Evolutionary conservation across 768 basidiomycete genomes (phyloP).

Genomic region (Mrakia gelida): DNA sequence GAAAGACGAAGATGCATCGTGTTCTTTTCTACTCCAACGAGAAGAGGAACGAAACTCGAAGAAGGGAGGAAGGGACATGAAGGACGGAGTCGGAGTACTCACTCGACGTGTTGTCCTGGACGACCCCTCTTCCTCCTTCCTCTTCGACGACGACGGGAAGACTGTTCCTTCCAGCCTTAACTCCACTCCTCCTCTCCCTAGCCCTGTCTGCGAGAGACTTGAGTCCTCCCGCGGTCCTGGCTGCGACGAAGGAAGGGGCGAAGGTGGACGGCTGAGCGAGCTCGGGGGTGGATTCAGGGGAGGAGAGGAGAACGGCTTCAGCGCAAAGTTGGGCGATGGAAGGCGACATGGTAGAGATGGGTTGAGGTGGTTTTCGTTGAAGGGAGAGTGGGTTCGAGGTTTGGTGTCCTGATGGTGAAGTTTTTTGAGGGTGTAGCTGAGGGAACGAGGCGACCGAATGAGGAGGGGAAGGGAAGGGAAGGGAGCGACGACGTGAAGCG

Average conservation of each 20-base stretch:
- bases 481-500: not conserved
- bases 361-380: too few relatives aligned
- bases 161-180: not conserved
- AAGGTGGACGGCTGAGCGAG: not conserved
- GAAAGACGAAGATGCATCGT: too few relatives aligned
- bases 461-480: not conserved
- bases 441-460: not conserved
- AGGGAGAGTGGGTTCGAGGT: too few relatives aligned
- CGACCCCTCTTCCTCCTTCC: not conserved
- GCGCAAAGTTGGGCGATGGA: not conserved
- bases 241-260: not conserved
- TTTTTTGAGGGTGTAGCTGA: not conserved
- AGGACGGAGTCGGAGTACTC: not conserved
- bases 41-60: too few relatives aligned
- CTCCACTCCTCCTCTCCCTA: not conserved
- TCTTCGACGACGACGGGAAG: not conserved
- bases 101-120: not conserved
- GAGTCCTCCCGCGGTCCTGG: not conserved
- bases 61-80: not conserved
- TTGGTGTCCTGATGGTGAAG: not conserved
- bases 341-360: not conserved
- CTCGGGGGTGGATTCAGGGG: not conserved
- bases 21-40: too few relatives aligned
- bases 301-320: not conserved
- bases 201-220: slow-evolving; percentile 7